Conservation (phyloP, 179 eudicot species). For the Actinidia arguta region DNA sequence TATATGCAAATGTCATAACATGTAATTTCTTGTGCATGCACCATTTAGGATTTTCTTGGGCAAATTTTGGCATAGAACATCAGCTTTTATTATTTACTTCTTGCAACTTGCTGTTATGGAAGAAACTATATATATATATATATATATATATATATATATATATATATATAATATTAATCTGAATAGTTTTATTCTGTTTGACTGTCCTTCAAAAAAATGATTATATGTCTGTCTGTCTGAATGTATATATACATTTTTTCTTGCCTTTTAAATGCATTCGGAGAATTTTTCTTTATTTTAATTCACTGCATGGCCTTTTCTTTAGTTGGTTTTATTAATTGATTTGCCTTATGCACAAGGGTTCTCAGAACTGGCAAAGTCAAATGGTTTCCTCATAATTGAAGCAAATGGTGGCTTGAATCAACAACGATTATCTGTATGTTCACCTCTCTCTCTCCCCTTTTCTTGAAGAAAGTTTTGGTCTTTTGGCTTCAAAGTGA, state of each 20-base stretch:
- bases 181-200: slow-evolving; percentile 9
- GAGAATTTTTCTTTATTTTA: not conserved
- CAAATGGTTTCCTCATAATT: slow-evolving; percentile 90
- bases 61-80: not conserved
- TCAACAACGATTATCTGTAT: slow-evolving; percentile 91
- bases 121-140: not conserved
- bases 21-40: not conserved
- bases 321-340: not conserved
- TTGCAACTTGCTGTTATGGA: not conserved
- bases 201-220: not conserved
- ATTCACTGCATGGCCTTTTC: not conserved
- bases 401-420: slow-evolving; percentile 99
- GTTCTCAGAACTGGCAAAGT: slow-evolving; percentile 59
- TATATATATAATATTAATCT: not conserved
- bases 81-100: not conserved
- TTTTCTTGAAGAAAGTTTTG: not conserved
- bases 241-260: slow-evolving; percentile 63
- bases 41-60: not conserved
- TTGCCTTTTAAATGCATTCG: not conserved
- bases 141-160: too few relatives aligned
- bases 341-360: slow-evolving; percentile 25
- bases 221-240: too few relatives aligned
- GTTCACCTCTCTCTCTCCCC: slow-evolving; percentile 23
- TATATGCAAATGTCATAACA: not conserved
- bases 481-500: not conserved